These are phyloP conservation scores for Syzygium aqueum DNA, from an alignment of 345 rosid genomes.

Conservation along the genomic window DNA sequence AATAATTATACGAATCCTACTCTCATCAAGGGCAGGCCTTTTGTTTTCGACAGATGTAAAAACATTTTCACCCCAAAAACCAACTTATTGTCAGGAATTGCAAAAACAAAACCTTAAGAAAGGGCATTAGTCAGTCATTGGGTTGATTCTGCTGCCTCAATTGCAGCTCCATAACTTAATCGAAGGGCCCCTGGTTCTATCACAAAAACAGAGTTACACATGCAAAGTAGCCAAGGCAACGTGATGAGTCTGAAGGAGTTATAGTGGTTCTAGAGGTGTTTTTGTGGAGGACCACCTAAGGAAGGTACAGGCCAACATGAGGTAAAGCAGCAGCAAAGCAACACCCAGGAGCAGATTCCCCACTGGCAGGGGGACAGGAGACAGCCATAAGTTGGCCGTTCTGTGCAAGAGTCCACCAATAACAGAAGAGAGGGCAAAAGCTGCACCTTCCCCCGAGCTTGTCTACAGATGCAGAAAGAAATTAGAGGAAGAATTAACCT, in stretches of 20 bases:
- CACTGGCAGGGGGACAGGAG: background rate
- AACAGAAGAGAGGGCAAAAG: background rate
- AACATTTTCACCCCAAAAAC: background rate
- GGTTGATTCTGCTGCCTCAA: background rate
- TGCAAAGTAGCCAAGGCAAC: background rate
- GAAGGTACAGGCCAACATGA: background rate
- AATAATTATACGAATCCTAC: no score
- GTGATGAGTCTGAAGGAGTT: background rate
- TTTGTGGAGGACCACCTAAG: background rate
- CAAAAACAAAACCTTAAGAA: background rate
- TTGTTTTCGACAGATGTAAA: background rate
- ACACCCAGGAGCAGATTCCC: background rate
- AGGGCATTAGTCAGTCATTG: background rate
- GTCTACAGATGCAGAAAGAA: background rate
- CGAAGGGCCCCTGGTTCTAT: background rate
- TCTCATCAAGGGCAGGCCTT: no score
- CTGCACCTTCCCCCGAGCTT: background rate
- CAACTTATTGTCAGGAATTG: background rate
- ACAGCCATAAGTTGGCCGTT: background rate
- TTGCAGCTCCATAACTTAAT: background rate
- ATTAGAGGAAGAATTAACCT: conserved; percentile 15
- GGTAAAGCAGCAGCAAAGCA: background rate
- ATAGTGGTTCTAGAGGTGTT: background rate
- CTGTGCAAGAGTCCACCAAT: background rate
- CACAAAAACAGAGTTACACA: background rate